Evolutionary conservation across 495 filamentous ascomycete genomes (phyloP).

Genomic region (Talaromyces wortmannii): DNA sequence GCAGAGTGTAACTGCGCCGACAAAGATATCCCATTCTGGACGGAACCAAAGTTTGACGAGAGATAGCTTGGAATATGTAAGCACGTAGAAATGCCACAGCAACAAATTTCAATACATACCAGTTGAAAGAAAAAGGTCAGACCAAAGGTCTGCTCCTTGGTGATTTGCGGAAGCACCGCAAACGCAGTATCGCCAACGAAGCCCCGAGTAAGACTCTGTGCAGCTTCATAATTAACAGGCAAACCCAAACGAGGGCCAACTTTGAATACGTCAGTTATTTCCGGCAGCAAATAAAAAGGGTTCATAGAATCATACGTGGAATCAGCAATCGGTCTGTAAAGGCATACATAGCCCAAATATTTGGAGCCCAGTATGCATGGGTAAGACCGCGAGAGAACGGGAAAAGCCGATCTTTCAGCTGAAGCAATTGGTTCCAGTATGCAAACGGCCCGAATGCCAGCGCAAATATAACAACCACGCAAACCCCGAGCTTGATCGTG

Average conservation of each 20-base stretch:
- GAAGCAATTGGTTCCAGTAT: conserved; percentile 78
- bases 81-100: neutral
- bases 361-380: conserved; percentile 98
- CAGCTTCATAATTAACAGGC: conserved; percentile 60
- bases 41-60: conserved; percentile 74
- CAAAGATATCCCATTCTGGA: conserved; percentile 80
- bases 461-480: conserved; percentile 66
- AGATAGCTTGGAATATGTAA: conserved; percentile 41
- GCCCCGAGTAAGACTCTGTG: conserved; percentile 85
- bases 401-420: conserved; percentile 79
- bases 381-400: conserved; percentile 91
- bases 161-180: conserved; percentile 83
- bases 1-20: conserved; percentile 88
- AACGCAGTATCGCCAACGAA: conserved; percentile 94
- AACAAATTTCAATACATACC: conserved; percentile 29
- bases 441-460: conserved; percentile 88
- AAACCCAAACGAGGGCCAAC: conserved; percentile 78
- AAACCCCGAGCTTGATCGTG: conserved; percentile 69
- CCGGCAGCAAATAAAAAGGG: too few species aligned
- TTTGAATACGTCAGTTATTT: conserved; percentile 11
- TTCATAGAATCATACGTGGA: conserved; percentile 45
- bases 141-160: conserved; percentile 69
- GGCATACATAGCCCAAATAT: conserved; percentile 95
- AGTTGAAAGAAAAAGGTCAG: conserved; percentile 79
- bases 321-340: conserved; percentile 82